phyloP scores from a whole-genome alignment of 108 stramenopile genomes.

The Skeletonema tropicum region DNA sequence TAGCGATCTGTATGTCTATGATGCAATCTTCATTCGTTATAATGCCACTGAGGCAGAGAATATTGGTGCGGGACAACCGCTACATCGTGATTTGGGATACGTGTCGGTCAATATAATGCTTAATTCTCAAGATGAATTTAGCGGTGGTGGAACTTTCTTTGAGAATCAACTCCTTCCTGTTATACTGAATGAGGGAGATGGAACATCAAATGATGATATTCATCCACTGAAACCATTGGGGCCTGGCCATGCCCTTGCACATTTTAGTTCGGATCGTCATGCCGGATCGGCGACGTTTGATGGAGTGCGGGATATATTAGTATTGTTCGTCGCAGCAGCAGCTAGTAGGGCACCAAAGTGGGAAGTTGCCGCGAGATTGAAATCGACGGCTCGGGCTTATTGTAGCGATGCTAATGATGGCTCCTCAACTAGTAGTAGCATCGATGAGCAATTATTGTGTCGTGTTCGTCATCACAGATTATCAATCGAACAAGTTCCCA shows the following conservation, averaged over 20 bases:
- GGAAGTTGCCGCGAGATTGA: conserved; percentile 41
- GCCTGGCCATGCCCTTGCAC: conserved; percentile 59
- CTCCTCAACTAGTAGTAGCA: not conserved
- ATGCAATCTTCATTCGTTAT: conserved; percentile 73
- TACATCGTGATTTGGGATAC: conserved; percentile 75
- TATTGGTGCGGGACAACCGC: conserved; percentile 67
- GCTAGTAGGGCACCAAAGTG: conserved; percentile 24
- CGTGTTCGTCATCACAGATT: conserved; percentile 57
- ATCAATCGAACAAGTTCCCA: conserved; percentile 44
- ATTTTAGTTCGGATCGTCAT: conserved; percentile 63
- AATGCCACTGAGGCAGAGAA: conserved; percentile 61
- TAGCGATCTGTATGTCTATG: conserved; percentile 55
- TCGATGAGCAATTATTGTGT: conserved; percentile 37
- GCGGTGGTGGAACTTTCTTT: conserved; percentile 75
- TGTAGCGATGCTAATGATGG: conserved; percentile 1
- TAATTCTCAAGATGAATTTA: conserved; percentile 53
- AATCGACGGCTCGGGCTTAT: conserved; percentile 32
- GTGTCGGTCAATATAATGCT: conserved; percentile 73
- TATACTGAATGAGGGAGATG: not conserved
- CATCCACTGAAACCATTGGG: conserved; percentile 55
- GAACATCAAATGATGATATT: not conserved
- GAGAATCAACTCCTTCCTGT: conserved; percentile 54
- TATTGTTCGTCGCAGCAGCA: conserved; percentile 58
- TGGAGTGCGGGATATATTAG: conserved; percentile 74
- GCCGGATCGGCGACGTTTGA: conserved; percentile 59